Percentiles rank a stretch among this genome's conserved stretches.
Conservation (phyloP, 495 filamentous ascomycete genomes). For the Penicillium canariense region DNA sequence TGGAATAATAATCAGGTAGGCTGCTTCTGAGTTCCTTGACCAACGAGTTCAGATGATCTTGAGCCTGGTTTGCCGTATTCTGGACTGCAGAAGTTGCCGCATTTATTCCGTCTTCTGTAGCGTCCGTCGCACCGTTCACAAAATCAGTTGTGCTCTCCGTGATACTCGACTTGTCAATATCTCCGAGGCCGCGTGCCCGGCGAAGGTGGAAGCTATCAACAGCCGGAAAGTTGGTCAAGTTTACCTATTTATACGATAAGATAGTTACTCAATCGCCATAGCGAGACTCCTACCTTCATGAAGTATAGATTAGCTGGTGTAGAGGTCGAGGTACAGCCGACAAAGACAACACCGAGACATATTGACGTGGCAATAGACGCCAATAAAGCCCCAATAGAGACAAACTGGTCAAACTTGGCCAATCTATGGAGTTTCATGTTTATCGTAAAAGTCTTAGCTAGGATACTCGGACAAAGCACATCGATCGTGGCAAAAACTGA, state of each 20-base stretch:
- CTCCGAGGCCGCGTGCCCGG: background rate
- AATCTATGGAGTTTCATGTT: too few relatives aligned
- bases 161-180: background rate
- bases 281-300: background rate
- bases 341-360: background rate
- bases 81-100: background rate
- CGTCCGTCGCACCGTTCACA: background rate
- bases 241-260: background rate
- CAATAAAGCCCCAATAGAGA: too few relatives aligned
- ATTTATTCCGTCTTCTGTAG: background rate
- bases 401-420: too few relatives aligned
- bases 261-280: background rate
- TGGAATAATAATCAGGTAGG: background rate
- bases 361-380: too few relatives aligned
- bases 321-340: background rate
- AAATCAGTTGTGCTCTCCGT: background rate
- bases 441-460: too few relatives aligned
- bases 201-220: background rate
- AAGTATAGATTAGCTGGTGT: slow-evolving; percentile 1
- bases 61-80: background rate
- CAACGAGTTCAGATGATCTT: background rate
- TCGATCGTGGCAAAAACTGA: too few relatives aligned
- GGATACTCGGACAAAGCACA: too few relatives aligned
- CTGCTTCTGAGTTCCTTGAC: background rate
- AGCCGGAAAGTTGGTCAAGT: background rate